Evolutionary conservation across 305 asterid species (phyloP).

Genomic region (Plantago rigida): DNA sequence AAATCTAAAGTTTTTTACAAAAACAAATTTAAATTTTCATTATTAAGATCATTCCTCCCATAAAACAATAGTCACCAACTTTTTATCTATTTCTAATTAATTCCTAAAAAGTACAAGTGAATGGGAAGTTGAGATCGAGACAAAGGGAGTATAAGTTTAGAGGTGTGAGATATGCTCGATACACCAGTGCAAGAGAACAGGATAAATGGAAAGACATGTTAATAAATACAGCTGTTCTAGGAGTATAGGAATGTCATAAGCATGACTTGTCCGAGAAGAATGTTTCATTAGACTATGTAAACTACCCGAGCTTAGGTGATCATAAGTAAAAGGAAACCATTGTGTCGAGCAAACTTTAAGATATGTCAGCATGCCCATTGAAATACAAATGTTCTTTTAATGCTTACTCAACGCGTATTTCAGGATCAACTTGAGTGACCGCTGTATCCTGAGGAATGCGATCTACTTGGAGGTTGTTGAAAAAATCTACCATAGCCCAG

Average conservation of each 20-base stretch:
- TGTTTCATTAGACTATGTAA: too few relatives aligned
- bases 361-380: slow-evolving; percentile 10
- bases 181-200: not conserved
- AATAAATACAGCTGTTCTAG: not conserved
- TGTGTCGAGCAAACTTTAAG: slow-evolving; percentile 8
- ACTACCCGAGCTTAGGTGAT: not conserved
- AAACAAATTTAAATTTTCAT: too few relatives aligned
- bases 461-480: slow-evolving; percentile 67
- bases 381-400: slow-evolving; percentile 6
- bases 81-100: too few relatives aligned
- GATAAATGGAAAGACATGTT: not conserved
- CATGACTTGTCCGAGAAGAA: too few relatives aligned
- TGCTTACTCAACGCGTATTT: slow-evolving; percentile 86
- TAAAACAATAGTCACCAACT: too few relatives aligned
- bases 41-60: too few relatives aligned
- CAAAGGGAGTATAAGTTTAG: not conserved
- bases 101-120: too few relatives aligned
- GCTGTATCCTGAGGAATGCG: slow-evolving; percentile 64
- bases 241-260: not conserved
- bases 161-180: not conserved
- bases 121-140: too few relatives aligned
- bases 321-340: not conserved
- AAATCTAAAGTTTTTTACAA: too few relatives aligned
- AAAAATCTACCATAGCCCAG: slow-evolving; percentile 90
- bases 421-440: slow-evolving; percentile 95